Percentiles rank a stretch among this genome's conserved stretches.
Conservation (phyloP, 371 early-diverging fungal species). For the Rhizopus microsporus region DNA sequence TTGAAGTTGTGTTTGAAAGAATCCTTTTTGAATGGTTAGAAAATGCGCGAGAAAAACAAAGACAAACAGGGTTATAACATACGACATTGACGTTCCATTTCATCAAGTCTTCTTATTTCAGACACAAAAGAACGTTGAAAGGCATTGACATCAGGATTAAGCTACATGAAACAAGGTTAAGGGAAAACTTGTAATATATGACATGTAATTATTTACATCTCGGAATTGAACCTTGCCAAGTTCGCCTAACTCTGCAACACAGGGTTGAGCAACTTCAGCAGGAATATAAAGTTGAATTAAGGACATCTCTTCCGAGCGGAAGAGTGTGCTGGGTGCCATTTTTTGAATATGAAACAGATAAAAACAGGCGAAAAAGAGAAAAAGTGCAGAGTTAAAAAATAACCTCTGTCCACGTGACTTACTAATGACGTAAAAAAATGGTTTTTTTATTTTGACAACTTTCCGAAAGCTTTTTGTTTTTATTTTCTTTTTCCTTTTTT, state of each 20-base stretch:
- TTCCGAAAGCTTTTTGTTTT: not conserved
- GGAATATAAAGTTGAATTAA: constrained; percentile 96
- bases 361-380: constrained; percentile 2
- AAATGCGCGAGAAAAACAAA: not conserved
- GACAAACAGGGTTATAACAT: constrained; percentile 27
- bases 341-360: constrained; percentile 7
- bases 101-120: constrained; percentile 90
- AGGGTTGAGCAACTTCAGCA: constrained; percentile 90
- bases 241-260: constrained; percentile 94
- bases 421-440: too few species aligned
- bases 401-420: too few species aligned
- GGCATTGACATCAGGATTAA: constrained; percentile 93
- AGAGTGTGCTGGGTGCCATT: constrained; percentile 68
- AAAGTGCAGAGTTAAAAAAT: too few species aligned
- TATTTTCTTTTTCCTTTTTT: not conserved
- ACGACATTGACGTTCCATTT: constrained; percentile 94
- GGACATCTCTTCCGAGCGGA: constrained; percentile 97
- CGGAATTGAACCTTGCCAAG: constrained; percentile 93
- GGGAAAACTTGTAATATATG: not conserved
- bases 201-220: constrained; percentile 65
- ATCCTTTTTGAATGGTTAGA: constrained; percentile 54
- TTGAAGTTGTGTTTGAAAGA: constrained; percentile 79
- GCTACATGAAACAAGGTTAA: constrained; percentile 40
- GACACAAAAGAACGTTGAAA: constrained; percentile 96
- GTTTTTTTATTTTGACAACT: not conserved